phyloP scores from a whole-genome alignment of 1,284 basidiomycete species.

The Naganishia sp. region DNA sequence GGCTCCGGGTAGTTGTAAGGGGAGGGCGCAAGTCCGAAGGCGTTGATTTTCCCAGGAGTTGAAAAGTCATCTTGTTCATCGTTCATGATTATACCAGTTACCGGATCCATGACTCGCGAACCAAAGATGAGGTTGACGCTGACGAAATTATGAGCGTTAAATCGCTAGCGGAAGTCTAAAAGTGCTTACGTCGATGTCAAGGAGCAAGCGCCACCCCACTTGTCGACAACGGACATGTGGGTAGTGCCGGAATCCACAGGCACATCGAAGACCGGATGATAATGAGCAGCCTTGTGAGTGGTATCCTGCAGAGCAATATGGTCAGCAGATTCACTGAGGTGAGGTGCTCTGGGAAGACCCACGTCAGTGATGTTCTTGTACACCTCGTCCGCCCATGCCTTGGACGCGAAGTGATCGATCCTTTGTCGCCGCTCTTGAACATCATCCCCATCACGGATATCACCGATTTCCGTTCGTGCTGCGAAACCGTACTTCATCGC shows the following conservation, averaged over 20 bases:
- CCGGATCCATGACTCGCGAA: slow-evolving; percentile 75
- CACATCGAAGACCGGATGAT: slow-evolving; percentile 77
- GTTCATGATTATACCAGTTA: slow-evolving; percentile 84
- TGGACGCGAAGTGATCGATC: slow-evolving; percentile 70
- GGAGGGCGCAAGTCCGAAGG: slow-evolving; percentile 78
- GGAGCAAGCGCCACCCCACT: slow-evolving; percentile 78
- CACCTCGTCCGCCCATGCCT: slow-evolving; percentile 66
- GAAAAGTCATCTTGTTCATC: slow-evolving; percentile 89
- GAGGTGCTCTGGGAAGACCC: slow-evolving; percentile 42
- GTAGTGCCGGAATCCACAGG: slow-evolving; percentile 86
- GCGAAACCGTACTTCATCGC: slow-evolving; percentile 46
- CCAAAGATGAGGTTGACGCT: slow-evolving; percentile 81
- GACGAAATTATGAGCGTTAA: not conserved
- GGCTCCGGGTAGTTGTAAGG: slow-evolving; percentile 87
- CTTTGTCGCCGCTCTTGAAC: slow-evolving; percentile 41
- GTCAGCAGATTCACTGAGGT: slow-evolving; percentile 22
- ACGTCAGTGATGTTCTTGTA: slow-evolving; percentile 76
- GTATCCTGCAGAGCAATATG: slow-evolving; percentile 60
- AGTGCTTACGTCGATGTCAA: slow-evolving; percentile 70
- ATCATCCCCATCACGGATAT: slow-evolving; percentile 65
- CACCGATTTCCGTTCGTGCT: slow-evolving; percentile 74
- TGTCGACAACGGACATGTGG: slow-evolving; percentile 77
- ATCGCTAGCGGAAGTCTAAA: not conserved
- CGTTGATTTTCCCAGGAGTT: slow-evolving; percentile 74
- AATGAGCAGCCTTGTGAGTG: slow-evolving; percentile 79